Base-by-base conservation (phyloP, 305 asterid species). In the Solanum aculeatissimum region DNA sequence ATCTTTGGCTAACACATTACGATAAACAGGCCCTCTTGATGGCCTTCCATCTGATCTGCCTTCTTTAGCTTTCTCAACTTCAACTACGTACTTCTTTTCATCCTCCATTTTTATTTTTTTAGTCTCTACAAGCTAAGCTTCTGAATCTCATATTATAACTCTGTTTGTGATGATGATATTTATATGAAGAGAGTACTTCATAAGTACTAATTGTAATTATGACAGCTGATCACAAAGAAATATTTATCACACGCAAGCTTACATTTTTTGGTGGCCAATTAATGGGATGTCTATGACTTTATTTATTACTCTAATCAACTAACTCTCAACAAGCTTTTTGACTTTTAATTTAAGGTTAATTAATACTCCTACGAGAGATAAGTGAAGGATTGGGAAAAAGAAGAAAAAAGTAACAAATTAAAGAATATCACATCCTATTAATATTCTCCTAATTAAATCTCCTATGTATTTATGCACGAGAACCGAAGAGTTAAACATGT, bases 21-120 rank as follows among this genome's bases (percentile, higher is more conserved):
- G 86, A 83, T 89, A 93, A 86, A 92, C 97, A 25, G 98, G 88
- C 1, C 97, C 98, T 57, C 89, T 85, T 58, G 98, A 90, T 49
- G 96, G 94, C 83, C 83, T 95, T 87, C 94, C 94, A 82, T 89
- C 86, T 58, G 66, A 58, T 90, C 72, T 83, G 2, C 88, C 90
- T 90, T 91, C 93, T 85, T 79, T 92, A 72, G 93, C 95, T 74
- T 93, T 88, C 86, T 91, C 97, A 62, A 93, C 86, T 90, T 93
- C 94, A 23, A 92, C 91, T 10, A 92, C 85, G 45, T 84, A 94
- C 88, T 75, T 89, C 65, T 42, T 82, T 78, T 87, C 84, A 77
- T 45, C 65, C 12, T 84, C 91, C 97, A 91, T 65, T 65, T 66
- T n/a, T n/a, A n/a, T n/a, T 15, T 35, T 38, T 68, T 68, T 18